A percentile compares a stretch with the other conserved stretches of the same genome.
These are phyloP conservation scores for Aleurites moluccanus DNA, from an alignment of 441 rosid genomes.

Conservation along the genomic window DNA sequence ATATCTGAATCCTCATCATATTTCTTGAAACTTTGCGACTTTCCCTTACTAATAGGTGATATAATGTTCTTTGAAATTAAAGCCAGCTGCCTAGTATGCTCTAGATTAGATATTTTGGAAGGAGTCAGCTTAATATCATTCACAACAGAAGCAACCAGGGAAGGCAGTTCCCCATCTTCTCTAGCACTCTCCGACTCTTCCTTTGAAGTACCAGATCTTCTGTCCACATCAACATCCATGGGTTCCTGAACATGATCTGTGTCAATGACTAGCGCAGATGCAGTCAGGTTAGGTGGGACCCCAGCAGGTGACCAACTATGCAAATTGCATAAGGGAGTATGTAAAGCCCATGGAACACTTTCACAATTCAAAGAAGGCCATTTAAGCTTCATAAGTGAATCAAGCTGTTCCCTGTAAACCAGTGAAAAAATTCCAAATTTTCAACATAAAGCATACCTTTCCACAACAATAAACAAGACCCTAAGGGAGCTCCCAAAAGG, in stretches of 20 bases:
- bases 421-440: constrained; percentile 49
- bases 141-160: constrained; percentile 50
- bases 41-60: constrained; percentile 59
- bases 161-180: constrained; percentile 97
- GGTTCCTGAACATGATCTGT: constrained; percentile 56
- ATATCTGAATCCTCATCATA: constrained; percentile 69
- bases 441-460: constrained; percentile 34
- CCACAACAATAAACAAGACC: constrained; percentile 27
- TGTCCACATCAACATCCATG: constrained; percentile 56
- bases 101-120: constrained; percentile 46
- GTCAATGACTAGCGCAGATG: constrained; percentile 39
- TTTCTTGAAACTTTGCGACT: constrained; percentile 69
- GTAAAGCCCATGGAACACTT: constrained; percentile 80
- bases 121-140: constrained; percentile 43
- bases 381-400: constrained; percentile 68
- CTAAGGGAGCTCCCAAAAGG: constrained; percentile 17
- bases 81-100: constrained; percentile 68
- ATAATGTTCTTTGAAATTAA: constrained; percentile 75
- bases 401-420: constrained; percentile 94
- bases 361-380: constrained; percentile 68
- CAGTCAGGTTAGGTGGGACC: constrained; percentile 39
- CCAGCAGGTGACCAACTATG: constrained; percentile 65
- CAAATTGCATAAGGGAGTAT: constrained; percentile 64
- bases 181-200: constrained; percentile 63
- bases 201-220: constrained; percentile 54